A percentile compares a stretch with the other conserved stretches of the same genome.
phyloP scores from a whole-genome alignment of 345 rosid species.

The Combretum micranthum region DNA sequence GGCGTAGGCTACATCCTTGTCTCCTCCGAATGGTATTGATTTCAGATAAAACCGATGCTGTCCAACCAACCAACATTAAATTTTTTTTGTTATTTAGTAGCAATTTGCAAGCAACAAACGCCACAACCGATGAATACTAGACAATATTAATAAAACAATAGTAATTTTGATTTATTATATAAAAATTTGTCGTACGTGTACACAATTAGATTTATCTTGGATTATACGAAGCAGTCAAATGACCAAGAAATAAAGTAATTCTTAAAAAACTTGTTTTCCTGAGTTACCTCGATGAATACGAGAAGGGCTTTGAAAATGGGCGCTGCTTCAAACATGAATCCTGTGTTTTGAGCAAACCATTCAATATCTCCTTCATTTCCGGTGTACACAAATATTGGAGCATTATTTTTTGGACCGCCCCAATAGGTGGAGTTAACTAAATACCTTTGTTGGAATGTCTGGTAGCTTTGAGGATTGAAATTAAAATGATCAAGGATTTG shows the following conservation, averaged over 20 bases:
- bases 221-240: conserved; percentile 25
- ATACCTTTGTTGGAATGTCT: conserved; percentile 47
- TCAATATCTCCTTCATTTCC: conserved; percentile 62
- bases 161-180: no score
- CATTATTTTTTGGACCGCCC: conserved; percentile 35
- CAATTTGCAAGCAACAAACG: no score
- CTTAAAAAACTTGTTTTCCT: not conserved
- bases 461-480: conserved; percentile 42
- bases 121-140: no score
- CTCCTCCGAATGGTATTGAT: conserved; percentile 51
- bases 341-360: conserved; percentile 55
- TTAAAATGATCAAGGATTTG: conserved; percentile 59
- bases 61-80: no score
- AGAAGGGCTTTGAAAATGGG: conserved; percentile 49
- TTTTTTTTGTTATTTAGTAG: no score
- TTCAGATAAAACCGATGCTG: conserved; percentile 65
- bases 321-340: conserved; percentile 49
- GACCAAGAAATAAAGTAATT: conserved; percentile 33
- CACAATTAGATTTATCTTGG: no score
- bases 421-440: conserved; percentile 36
- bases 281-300: conserved; percentile 49
- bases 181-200: no score
- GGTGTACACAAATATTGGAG: conserved; percentile 55
- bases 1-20: conserved; percentile 33
- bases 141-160: no score